Evolutionary conservation across 176 grass and related monocot genomes (phyloP).

Genomic region (Canna indica): DNA sequence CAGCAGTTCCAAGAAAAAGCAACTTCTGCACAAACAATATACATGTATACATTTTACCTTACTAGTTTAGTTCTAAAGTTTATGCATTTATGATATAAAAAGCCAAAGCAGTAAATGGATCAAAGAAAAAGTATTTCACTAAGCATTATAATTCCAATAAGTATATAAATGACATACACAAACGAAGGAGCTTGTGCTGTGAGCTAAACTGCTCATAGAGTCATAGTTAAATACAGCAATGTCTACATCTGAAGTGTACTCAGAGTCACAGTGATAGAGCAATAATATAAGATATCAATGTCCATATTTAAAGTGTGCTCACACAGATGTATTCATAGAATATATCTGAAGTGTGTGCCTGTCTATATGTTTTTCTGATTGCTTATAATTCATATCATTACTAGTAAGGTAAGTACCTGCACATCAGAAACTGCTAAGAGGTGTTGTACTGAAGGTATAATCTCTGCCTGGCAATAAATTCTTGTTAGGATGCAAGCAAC

Average conservation of each 20-base stretch:
- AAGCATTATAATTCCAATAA: not conserved
- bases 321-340: too few relatives aligned
- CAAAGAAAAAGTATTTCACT: not conserved
- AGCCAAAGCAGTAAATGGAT: not conserved
- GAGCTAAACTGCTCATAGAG: too few relatives aligned
- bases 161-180: not conserved
- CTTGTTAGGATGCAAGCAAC: conserved; percentile 19
- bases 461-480: conserved; percentile 63
- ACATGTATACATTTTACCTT: not conserved
- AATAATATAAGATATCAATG: too few relatives aligned
- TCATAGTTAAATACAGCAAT: too few relatives aligned
- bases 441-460: conserved; percentile 60
- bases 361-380: not conserved
- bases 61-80: not conserved
- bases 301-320: too few relatives aligned
- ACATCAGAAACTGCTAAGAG: conserved; percentile 59
- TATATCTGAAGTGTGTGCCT: not conserved
- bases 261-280: too few relatives aligned
- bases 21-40: conserved; percentile 59
- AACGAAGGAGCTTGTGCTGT: not conserved
- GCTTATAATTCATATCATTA: not conserved
- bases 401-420: conserved; percentile 35
- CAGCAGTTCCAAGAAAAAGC: conserved; percentile 72
- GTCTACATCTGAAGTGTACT: too few relatives aligned
- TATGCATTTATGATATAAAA: not conserved